Conservation (phyloP, 768 basidiomycete species). For the Pleurotus djamor region DNA sequence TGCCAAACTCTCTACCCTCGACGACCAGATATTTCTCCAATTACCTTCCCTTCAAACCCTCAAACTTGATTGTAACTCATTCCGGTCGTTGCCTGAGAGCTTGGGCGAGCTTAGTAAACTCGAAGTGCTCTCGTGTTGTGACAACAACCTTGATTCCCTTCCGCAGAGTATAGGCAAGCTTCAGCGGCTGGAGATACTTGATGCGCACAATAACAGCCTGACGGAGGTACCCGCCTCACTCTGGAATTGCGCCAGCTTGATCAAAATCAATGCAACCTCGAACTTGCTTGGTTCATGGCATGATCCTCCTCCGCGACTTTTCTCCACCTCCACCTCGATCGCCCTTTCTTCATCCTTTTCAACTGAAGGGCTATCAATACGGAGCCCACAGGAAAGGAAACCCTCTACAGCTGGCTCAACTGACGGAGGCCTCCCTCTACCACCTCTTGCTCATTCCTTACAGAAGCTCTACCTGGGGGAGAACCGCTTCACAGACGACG, state of each 20-base stretch:
- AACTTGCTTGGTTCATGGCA: conserved; percentile 79
- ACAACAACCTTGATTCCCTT: conserved; percentile 80
- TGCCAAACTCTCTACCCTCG: conserved; percentile 83
- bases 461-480: conserved; percentile 86
- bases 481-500: conserved; percentile 82
- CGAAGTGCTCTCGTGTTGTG: conserved; percentile 78
- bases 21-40: conserved; percentile 69
- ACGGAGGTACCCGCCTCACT: conserved; percentile 69
- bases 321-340: neutral
- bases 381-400: conserved; percentile 35
- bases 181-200: conserved; percentile 70
- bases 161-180: conserved; percentile 77
- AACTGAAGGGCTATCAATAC: neutral
- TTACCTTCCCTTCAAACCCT: conserved; percentile 71
- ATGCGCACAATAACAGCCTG: conserved; percentile 91
- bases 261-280: conserved; percentile 81
- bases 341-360: conserved; percentile 1
- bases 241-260: conserved; percentile 81
- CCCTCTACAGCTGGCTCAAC: conserved; percentile 27
- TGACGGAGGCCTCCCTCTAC: conserved; percentile 31
- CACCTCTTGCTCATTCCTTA: conserved; percentile 68
- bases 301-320: conserved; percentile 47
- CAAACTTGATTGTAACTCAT: conserved; percentile 82
- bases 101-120: conserved; percentile 74
- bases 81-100: conserved; percentile 81